A percentile compares a stretch with the other conserved stretches of the same genome.
Evolutionary conservation across 768 basidiomycete species (phyloP).

Genomic region (Tephrocybe rancida): DNA sequence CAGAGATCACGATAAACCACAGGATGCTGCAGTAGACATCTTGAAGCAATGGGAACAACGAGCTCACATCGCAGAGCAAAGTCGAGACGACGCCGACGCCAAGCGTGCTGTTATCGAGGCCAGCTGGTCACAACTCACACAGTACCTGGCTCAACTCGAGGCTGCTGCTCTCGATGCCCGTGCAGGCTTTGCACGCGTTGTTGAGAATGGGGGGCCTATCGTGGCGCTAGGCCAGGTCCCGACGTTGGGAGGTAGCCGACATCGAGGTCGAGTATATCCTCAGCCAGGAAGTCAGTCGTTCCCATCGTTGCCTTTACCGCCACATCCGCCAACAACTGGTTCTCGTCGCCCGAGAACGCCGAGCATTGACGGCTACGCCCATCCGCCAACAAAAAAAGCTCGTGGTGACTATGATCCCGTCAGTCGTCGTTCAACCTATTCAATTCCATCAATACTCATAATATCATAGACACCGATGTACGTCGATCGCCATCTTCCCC

Average conservation of each 20-base stretch:
- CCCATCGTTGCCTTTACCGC: slow-evolving; percentile 39
- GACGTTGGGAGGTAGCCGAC: not conserved
- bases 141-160: slow-evolving; percentile 48
- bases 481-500: not conserved
- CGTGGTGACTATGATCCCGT: slow-evolving; percentile 25
- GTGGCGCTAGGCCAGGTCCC: slow-evolving; percentile 35
- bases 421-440: not conserved
- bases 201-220: slow-evolving; percentile 47
- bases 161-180: slow-evolving; percentile 51
- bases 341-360: slow-evolving; percentile 34
- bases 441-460: not conserved
- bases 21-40: slow-evolving; percentile 31
- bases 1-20: slow-evolving; percentile 16
- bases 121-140: slow-evolving; percentile 52
- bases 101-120: slow-evolving; percentile 46
- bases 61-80: slow-evolving; percentile 48
- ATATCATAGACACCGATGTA: not conserved
- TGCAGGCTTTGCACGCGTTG: slow-evolving; percentile 43
- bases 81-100: slow-evolving; percentile 57
- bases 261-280: slow-evolving; percentile 11
- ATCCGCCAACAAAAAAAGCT: slow-evolving; percentile 53
- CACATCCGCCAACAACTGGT: slow-evolving; percentile 33
- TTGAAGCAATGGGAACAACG: slow-evolving; percentile 53
- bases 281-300: slow-evolving; percentile 26
- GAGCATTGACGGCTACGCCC: slow-evolving; percentile 37